Evolutionary conservation across 768 basidiomycete species (phyloP), one percentile per base, ranked within the genome.

Genomic region (Tricholoma saponaceum): DNA sequence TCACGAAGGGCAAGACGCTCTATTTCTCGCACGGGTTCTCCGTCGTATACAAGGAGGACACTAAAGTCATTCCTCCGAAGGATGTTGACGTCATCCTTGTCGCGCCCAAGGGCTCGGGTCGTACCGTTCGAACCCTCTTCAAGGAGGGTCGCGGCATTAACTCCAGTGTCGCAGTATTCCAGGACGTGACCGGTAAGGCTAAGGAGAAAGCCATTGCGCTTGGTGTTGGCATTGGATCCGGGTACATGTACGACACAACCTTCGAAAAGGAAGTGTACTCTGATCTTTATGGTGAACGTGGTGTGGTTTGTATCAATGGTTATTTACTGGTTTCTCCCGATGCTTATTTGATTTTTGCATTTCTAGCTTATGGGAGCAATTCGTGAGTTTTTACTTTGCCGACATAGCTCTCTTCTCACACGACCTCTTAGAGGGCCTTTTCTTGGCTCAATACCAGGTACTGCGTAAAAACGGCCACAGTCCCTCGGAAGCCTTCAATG

Each of bases 1-100:
- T 98, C 80, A 98, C 95, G 74, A 93, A 95, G 84, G 97, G 92
- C 79, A 98, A 99, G 84, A 99, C 97, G n/a, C 89, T 99, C 62
- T 99, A 99, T 87, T 99, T 99, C 82, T 94, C 96, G 5, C 97
- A 99, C 74, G 97, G 97, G 68, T 99, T 99, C 89, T 98, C 96
- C 62, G 84, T 98, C 63, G 94, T 99, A 55, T 99, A 89, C 86
- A 93, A 95, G 82, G 85, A 99, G 5, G 93, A 97, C 74, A 99
- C 97, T 64, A 82, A 95, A 56, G 94, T 99, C 64, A 67, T 95
- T 56, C 91, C 94, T 60, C 97, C 97, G 47, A 68, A 80, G 18
- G 94, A 98, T 69, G 92, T 99, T 62, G 97, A 99, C 71, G 97
- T 99, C 67, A 98, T 99, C 73, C 92, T 99, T 66, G 96, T 97